A percentile compares a stretch with the other conserved stretches of the same genome.
Conservation (phyloP, 2,329 filamentous ascomycete genomes). For the Gaeumannomyces tritici region DNA sequence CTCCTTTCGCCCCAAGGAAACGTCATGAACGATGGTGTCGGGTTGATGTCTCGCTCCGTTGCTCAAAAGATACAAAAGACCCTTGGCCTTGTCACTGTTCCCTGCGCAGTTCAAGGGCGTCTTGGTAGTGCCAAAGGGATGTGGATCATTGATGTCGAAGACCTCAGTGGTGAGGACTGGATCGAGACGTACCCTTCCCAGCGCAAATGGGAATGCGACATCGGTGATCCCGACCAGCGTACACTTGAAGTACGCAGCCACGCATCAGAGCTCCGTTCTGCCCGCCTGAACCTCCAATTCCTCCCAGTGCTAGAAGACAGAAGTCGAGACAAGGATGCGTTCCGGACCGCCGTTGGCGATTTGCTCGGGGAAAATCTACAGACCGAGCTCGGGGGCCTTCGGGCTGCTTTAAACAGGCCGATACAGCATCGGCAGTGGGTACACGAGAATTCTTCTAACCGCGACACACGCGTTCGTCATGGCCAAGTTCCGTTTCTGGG, state of each 20-base stretch:
- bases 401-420: conserved; percentile 39
- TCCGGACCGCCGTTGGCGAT: conserved; percentile 37
- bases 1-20: conserved; percentile 26
- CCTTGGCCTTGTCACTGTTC: conserved; percentile 43
- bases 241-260: conserved; percentile 55
- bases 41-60: conserved; percentile 51
- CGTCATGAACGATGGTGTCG: conserved; percentile 61
- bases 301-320: conserved; percentile 58
- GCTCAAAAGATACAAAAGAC: conserved; percentile 39
- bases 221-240: conserved; percentile 36
- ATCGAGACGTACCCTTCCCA: conserved; percentile 61
- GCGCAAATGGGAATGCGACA: conserved; percentile 52
- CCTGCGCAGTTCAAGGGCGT: conserved; percentile 59
- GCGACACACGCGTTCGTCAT: conserved; percentile 25
- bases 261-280: conserved; percentile 36
- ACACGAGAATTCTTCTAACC: conserved; percentile 24
- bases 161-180: conserved; percentile 42
- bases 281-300: conserved; percentile 57
- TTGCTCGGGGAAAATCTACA: conserved; percentile 41
- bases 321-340: conserved; percentile 31
- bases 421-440: conserved; percentile 45
- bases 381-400: conserved; percentile 40
- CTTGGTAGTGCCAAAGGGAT: conserved; percentile 68
- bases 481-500: conserved; percentile 32
- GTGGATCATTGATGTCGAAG: conserved; percentile 53